These are phyloP conservation scores for Sclerotinia trifoliorum DNA, from an alignment of 2,329 filamentous ascomycete genomes.

Conservation along the genomic window DNA sequence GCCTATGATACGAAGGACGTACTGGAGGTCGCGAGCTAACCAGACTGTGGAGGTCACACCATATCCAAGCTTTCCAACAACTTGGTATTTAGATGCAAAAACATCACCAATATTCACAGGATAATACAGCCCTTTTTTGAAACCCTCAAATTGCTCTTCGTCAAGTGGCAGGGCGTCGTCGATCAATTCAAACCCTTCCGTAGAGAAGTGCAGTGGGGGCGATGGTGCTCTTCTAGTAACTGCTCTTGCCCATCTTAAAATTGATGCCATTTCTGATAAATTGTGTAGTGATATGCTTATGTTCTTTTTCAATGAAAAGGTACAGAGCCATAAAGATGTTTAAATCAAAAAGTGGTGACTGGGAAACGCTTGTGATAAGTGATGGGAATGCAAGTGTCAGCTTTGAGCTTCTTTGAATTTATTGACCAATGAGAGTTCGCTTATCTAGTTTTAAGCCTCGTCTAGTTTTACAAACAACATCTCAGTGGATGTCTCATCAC, in stretches of 20 bases:
- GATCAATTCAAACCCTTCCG: constrained; percentile 1
- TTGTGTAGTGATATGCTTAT: not conserved
- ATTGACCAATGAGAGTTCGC: too few relatives aligned
- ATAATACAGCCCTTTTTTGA: constrained; percentile 25
- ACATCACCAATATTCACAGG: constrained; percentile 30
- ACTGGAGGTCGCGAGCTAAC: constrained; percentile 28
- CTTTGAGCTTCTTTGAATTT: too few relatives aligned
- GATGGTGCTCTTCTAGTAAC: not conserved
- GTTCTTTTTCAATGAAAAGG: not conserved
- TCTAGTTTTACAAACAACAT: too few relatives aligned
- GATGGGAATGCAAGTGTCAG: too few relatives aligned
- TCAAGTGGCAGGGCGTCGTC: constrained; percentile 9
- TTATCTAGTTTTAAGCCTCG: too few relatives aligned
- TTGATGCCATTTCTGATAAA: not conserved
- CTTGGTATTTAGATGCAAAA: constrained; percentile 29
- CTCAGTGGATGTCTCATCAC: too few relatives aligned
- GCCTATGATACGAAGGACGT: not conserved
- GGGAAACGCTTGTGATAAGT: too few relatives aligned
- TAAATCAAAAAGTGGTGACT: too few relatives aligned
- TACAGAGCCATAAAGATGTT: not conserved
- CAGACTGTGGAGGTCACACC: constrained; percentile 29
- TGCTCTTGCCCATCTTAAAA: not conserved
- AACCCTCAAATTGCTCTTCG: constrained; percentile 26
- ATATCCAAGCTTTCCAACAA: constrained; percentile 30
- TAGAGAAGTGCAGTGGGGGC: not conserved